Evolutionary conservation across 768 basidiomycete genomes (phyloP), one percentile per base, ranked within the genome.

Genomic region (Pleurotus giganteus): DNA sequence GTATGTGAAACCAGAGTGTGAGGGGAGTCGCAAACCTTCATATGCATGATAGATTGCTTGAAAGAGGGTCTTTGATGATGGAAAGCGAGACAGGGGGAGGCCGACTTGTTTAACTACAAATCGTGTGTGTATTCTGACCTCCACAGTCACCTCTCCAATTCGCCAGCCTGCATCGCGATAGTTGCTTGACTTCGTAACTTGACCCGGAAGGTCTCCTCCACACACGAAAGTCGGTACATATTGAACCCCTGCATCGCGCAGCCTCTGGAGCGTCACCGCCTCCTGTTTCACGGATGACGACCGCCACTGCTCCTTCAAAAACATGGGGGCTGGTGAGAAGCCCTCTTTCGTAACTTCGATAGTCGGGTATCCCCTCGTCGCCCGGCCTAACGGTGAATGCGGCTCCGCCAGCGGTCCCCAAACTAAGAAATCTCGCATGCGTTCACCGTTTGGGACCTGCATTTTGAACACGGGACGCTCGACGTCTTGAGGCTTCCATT

Each of bases 291-390:
- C 17, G 15, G 15, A 13, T n/a, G 11, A 13, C 5, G 13, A 13
- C 4, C 68, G 57, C 69, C 69, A 70, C 4, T 39, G 56, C 36
- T 70, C 69, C 47, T 70, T 70, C 13, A 70, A 45, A 42, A 65
- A 65, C n/a, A 63, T 57, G 23, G 46, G 26, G 0, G 1, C 31
- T 0, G 6, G 4, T 13, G 15, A 13, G 8, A 58, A 42, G n/a
- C 50, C 24, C 4, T 55, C 43, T 8, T 42, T 52, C 8, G 36
- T 54, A 0, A 49, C 15, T 13, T 64, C 65, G 28, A 57, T 54
- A 2, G 58, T 62, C 5, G 58, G 56, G n/a, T 56, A 59, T 3
- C 53, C 58, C 21, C 60, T 61, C 2, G 66, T 65, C 15, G 44
- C 52, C 17, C 61, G 26, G 1, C 63, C 61, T 2, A 54, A 55